These are phyloP conservation scores for Pseudopyrenochaeta lycopersici DNA, from an alignment of 2,329 filamentous ascomycete genomes.

Conservation along the genomic window DNA sequence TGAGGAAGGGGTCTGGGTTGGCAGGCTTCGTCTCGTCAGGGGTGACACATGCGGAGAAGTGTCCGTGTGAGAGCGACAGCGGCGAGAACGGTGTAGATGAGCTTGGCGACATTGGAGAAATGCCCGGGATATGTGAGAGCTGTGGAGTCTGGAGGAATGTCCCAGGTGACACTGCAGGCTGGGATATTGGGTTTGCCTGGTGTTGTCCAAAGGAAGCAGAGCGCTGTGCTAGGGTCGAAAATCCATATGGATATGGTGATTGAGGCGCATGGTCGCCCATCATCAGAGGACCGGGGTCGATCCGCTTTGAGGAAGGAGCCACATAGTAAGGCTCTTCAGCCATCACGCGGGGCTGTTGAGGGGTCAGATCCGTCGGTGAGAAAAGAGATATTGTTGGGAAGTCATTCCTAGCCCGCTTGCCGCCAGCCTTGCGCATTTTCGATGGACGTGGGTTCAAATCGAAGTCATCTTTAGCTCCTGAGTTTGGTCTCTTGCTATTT, in stretches of 20 bases:
- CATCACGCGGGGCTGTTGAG: constrained; percentile 5
- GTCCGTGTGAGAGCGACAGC: background rate
- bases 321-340: constrained; percentile 8
- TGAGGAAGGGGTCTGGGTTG: background rate
- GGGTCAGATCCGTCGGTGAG: constrained; percentile 12
- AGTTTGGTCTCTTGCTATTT: constrained; percentile 48
- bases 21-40: constrained; percentile 1
- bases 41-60: constrained; percentile 1
- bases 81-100: constrained; percentile 11
- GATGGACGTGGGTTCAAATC: constrained; percentile 8
- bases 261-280: background rate
- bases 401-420: constrained; percentile 8
- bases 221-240: no score
- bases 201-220: constrained; percentile 12
- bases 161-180: background rate
- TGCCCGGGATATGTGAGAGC: constrained; percentile 6
- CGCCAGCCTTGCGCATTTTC: constrained; percentile 16
- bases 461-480: constrained; percentile 23
- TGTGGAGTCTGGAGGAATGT: background rate
- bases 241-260: background rate
- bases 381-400: constrained; percentile 9
- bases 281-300: constrained; percentile 1
- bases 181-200: constrained; percentile 1
- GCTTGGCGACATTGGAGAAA: constrained; percentile 8
- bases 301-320: background rate